A percentile compares a stretch with the other conserved stretches of the same genome.
These are phyloP conservation scores for Fusarium fracticaudum DNA, from an alignment of 2,329 filamentous ascomycete species.

Conservation along the genomic window DNA sequence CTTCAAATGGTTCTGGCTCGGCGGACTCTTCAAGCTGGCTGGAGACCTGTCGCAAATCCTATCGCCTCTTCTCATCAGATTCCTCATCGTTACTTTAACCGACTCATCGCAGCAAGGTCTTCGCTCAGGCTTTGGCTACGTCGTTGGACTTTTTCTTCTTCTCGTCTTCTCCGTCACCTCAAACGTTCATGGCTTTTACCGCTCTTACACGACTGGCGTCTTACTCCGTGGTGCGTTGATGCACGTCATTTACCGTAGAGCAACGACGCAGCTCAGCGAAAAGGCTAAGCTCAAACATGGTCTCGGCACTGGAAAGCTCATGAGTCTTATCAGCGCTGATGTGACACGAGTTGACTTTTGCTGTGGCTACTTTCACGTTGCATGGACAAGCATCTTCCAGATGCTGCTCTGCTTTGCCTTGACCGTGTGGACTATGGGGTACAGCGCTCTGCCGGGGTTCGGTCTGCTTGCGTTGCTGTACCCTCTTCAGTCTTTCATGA, in stretches of 20 bases:
- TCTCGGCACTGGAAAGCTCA: conserved; percentile 42
- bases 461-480: conserved; percentile 12
- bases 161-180: conserved; percentile 23
- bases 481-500: conserved; percentile 26
- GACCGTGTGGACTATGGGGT: conserved; percentile 13
- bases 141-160: conserved; percentile 1
- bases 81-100: conserved; percentile 14
- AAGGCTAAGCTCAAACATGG: conserved; percentile 29
- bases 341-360: conserved; percentile 47
- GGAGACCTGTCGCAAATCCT: conserved; percentile 37
- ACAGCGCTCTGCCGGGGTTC: conserved; percentile 17
- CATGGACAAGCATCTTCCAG: conserved; percentile 47
- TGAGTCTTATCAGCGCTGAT: conserved; percentile 47
- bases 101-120: conserved; percentile 13
- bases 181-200: conserved; percentile 25
- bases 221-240: conserved; percentile 17
- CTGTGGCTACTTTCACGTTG: conserved; percentile 46
- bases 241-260: conserved; percentile 24
- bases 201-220: conserved; percentile 11
- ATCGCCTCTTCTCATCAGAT: conserved; percentile 22
- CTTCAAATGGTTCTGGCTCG: conserved; percentile 45
- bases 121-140: conserved; percentile 23
- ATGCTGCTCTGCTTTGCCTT: conserved; percentile 44
- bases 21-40: conserved; percentile 40
- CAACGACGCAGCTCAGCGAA: conserved; percentile 20